A percentile compares a stretch with the other conserved stretches of the same genome.
Evolutionary conservation across 352 stramenopile species (phyloP).

Genomic region (Discostella stelligera): DNA sequence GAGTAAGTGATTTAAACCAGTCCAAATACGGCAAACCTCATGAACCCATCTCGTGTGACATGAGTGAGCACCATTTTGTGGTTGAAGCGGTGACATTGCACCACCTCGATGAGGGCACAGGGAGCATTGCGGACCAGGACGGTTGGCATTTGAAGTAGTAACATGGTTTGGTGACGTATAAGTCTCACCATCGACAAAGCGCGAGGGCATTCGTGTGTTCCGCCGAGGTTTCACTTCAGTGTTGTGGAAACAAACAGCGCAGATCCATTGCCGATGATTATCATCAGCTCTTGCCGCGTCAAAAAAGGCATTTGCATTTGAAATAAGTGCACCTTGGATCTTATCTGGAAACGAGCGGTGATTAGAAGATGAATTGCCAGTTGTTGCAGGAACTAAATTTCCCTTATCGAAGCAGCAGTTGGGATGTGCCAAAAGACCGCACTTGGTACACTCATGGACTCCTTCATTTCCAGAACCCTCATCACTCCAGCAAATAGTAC

Average conservation of each 20-base stretch:
- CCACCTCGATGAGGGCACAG: slow-evolving; percentile 68
- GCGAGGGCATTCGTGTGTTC: slow-evolving; percentile 35
- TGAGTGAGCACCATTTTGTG: slow-evolving; percentile 9
- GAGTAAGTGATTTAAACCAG: slow-evolving; percentile 5
- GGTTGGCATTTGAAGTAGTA: slow-evolving; percentile 15
- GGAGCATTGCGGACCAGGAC: slow-evolving; percentile 49
- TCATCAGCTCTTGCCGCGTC: neutral
- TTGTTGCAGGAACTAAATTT: slow-evolving; percentile 27
- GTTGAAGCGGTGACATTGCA: slow-evolving; percentile 59
- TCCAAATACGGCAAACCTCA: slow-evolving; percentile 74
- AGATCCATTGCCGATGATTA: slow-evolving; percentile 34
- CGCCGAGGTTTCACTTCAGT: slow-evolving; percentile 37
- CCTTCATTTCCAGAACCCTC: slow-evolving; percentile 37
- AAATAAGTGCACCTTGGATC: neutral
- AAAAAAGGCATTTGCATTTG: slow-evolving; percentile 1
- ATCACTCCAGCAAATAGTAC: slow-evolving; percentile 71
- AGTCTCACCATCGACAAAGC: slow-evolving; percentile 40
- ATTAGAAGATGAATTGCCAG: neutral
- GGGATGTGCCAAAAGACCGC: slow-evolving; percentile 56
- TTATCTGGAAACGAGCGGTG: neutral
- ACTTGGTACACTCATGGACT: slow-evolving; percentile 60
- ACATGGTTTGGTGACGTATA: slow-evolving; percentile 10
- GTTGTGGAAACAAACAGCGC: slow-evolving; percentile 48
- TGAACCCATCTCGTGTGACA: slow-evolving; percentile 53
- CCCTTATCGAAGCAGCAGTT: slow-evolving; percentile 57